phyloP scores from a whole-genome alignment of 2,329 filamentous ascomycete genomes.

The Colletotrichum kahawae region DNA sequence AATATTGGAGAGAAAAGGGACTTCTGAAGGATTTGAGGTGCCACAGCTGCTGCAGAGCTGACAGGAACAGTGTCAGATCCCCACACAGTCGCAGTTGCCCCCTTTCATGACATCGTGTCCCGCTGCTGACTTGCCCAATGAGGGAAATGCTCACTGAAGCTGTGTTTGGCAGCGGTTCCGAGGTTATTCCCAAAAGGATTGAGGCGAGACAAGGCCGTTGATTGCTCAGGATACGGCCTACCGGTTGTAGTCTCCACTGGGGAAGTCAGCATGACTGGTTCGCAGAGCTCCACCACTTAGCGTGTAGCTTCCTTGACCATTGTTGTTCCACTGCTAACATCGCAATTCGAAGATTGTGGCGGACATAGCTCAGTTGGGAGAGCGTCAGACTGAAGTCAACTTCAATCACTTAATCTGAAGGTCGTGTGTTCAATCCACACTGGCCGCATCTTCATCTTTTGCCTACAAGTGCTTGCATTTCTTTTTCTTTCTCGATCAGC shows the following conservation, averaged over 20 bases:
- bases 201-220: not conserved
- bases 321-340: not conserved
- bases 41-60: not conserved
- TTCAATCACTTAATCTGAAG: constrained; percentile 20
- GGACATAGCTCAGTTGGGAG: constrained; percentile 24
- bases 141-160: not conserved
- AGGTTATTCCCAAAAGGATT: not conserved
- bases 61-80: not conserved
- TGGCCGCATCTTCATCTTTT: constrained; percentile 18
- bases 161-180: not conserved
- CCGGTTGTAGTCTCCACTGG: not conserved
- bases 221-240: not conserved
- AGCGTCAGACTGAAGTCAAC: constrained; percentile 22
- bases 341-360: constrained; percentile 3
- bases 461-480: not conserved
- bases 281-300: not conserved
- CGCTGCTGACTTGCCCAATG: not conserved
- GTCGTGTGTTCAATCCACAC: constrained; percentile 24
- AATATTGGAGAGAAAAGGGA: not conserved
- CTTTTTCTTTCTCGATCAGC: not conserved
- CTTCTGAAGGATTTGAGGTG: not conserved
- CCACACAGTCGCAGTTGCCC: not conserved
- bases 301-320: not conserved
- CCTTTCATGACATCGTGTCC: not conserved
- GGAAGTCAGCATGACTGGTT: not conserved